Conservation (phyloP, 1,284 basidiomycete genomes). For the Marasmius oreades region DNA sequence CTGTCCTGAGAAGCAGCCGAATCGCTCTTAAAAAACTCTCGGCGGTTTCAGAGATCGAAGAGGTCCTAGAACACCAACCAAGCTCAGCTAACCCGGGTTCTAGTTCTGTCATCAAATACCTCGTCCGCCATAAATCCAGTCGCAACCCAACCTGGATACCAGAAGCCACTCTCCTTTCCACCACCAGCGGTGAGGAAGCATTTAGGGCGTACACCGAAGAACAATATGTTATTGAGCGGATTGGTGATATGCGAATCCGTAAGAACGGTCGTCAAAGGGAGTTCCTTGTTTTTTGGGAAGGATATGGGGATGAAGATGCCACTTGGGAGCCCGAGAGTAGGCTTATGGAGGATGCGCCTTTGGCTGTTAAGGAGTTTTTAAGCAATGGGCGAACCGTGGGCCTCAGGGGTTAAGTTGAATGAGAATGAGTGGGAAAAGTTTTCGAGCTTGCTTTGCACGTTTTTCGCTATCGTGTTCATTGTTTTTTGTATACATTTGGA, state of each 20-base stretch:
- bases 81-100: too few species aligned
- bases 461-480: too few species aligned
- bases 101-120: too few species aligned
- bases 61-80: too few species aligned
- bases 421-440: too few species aligned
- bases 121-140: too few species aligned
- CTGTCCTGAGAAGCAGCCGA: too few species aligned
- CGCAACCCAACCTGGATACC: slow-evolving; percentile 15
- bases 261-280: slow-evolving; percentile 20
- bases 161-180: neutral
- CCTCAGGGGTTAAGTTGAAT: neutral
- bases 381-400: too few species aligned
- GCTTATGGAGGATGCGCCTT: slow-evolving; percentile 45
- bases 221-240: neutral
- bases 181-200: neutral
- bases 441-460: too few species aligned
- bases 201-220: neutral
- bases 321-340: slow-evolving; percentile 58
- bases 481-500: too few species aligned
- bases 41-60: too few species aligned
- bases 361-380: slow-evolving; percentile 30
- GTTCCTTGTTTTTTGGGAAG: slow-evolving; percentile 59
- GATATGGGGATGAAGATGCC: slow-evolving; percentile 51
- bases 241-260: neutral
- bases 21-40: too few species aligned